Conservation (phyloP, 2,329 filamentous ascomycete genomes). For the Rhinocladiella mackenziei region DNA sequence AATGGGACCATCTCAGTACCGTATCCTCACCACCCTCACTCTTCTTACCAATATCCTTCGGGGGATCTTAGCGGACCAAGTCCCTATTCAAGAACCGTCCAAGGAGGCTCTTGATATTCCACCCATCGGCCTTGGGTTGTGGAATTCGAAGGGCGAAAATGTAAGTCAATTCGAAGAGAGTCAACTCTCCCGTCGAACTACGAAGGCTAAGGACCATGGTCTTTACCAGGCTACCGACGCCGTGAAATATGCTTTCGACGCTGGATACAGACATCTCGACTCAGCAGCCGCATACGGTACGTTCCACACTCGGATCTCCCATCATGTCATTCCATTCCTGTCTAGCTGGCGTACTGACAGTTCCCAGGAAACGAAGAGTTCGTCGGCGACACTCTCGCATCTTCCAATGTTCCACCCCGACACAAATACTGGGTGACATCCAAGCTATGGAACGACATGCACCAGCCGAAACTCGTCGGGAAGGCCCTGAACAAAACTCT, state of each 20-base stretch:
- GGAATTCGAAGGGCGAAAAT: conserved; percentile 36
- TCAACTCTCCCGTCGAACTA: no score
- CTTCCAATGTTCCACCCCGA: conserved; percentile 56
- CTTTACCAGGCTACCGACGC: conserved; percentile 28
- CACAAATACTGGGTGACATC: conserved; percentile 68
- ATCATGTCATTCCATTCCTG: not conserved
- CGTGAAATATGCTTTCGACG: conserved; percentile 35
- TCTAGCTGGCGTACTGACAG: not conserved
- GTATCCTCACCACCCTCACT: not conserved
- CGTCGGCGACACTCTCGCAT: conserved; percentile 61
- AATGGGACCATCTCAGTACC: not conserved
- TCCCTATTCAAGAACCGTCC: not conserved
- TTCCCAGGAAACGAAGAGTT: conserved; percentile 64
- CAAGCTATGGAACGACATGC: conserved; percentile 77
- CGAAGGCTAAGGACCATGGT: no score
- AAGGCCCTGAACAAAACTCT: conserved; percentile 49
- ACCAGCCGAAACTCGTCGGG: conserved; percentile 56
- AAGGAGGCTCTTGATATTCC: conserved; percentile 32
- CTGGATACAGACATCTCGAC: conserved; percentile 40
- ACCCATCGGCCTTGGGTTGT: conserved; percentile 39
- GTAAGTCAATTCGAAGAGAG: no score
- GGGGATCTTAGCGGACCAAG: not conserved
- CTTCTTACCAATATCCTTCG: conserved; percentile 6
- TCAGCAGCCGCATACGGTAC: conserved; percentile 36
- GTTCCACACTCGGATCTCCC: conserved; percentile 7